Conservation (phyloP, 305 asterid species). For the Fraxinus floribunda region DNA sequence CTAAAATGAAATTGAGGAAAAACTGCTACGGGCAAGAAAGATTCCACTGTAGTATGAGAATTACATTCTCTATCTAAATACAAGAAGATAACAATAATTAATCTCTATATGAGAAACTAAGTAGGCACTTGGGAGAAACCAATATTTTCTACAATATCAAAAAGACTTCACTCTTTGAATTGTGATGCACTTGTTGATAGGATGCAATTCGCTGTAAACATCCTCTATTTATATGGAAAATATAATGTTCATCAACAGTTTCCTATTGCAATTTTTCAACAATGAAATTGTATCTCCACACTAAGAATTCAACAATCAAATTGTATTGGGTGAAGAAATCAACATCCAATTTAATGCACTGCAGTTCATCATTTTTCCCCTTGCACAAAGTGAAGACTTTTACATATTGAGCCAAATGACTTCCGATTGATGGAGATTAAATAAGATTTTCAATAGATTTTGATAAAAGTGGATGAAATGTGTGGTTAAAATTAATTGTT, state of each 20-base stretch:
- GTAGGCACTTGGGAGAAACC: no score
- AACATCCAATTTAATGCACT: background rate
- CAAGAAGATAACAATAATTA: background rate
- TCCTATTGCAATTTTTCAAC: background rate
- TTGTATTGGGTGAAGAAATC: background rate
- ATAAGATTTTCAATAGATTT: no score
- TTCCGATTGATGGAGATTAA: no score
- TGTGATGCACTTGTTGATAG: background rate
- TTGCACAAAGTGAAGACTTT: background rate
- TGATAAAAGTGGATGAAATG: no score
- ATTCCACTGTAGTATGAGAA: background rate
- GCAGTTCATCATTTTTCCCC: background rate
- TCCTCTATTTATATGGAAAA: background rate
- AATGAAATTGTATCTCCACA: background rate
- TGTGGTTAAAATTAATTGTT: no score
- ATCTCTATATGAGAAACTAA: no score
- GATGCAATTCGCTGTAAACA: background rate
- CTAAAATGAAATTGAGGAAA: background rate
- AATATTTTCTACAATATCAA: no score
- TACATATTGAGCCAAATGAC: background rate
- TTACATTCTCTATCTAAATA: no score
- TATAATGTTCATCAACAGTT: background rate
- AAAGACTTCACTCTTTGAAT: background rate
- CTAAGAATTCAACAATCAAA: background rate
- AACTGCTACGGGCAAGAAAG: background rate